A percentile compares a stretch with the other conserved stretches of the same genome.
Conservation (phyloP, 2,329 filamentous ascomycete genomes). For the Elsinoe batatas region DNA sequence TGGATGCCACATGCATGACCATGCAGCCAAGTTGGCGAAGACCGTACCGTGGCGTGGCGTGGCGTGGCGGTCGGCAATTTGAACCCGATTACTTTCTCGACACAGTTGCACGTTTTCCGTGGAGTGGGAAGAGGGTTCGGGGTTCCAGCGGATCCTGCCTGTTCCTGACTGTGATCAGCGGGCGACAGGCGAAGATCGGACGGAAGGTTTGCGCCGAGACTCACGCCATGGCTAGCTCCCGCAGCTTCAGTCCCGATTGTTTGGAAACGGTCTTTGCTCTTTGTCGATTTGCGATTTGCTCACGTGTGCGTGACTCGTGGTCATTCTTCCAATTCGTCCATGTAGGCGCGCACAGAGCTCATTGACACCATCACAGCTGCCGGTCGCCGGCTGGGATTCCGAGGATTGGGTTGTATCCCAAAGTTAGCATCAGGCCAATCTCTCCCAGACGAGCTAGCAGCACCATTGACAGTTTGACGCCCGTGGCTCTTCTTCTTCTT, state of each 20-base stretch:
- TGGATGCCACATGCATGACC: conserved; percentile 5
- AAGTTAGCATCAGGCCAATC: conserved; percentile 6
- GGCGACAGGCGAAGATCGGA: not conserved
- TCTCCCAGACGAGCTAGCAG: conserved; percentile 5
- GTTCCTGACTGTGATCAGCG: conserved; percentile 8
- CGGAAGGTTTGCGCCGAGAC: not conserved
- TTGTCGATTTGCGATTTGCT: conserved; percentile 2
- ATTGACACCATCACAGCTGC: not conserved
- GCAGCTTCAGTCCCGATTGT: not conserved
- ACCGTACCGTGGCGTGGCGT: too few species aligned
- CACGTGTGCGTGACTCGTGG: not conserved
- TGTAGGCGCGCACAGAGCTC: not conserved
- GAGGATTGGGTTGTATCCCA: conserved; percentile 6
- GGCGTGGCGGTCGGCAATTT: not conserved
- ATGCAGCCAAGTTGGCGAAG: conserved; percentile 4
- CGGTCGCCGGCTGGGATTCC: not conserved
- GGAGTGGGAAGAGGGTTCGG: not conserved
- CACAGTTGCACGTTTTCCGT: not conserved
- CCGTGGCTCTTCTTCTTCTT: conserved; percentile 8
- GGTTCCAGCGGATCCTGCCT: not conserved
- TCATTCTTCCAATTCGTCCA: conserved; percentile 10
- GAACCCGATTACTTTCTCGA: not conserved
- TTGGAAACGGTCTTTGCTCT: not conserved
- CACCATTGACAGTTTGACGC: conserved; percentile 10
- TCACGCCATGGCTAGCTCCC: conserved; percentile 3